phyloP scores from a whole-genome alignment of 2,329 filamentous ascomycete species.

The Fusarium sublunatum region DNA sequence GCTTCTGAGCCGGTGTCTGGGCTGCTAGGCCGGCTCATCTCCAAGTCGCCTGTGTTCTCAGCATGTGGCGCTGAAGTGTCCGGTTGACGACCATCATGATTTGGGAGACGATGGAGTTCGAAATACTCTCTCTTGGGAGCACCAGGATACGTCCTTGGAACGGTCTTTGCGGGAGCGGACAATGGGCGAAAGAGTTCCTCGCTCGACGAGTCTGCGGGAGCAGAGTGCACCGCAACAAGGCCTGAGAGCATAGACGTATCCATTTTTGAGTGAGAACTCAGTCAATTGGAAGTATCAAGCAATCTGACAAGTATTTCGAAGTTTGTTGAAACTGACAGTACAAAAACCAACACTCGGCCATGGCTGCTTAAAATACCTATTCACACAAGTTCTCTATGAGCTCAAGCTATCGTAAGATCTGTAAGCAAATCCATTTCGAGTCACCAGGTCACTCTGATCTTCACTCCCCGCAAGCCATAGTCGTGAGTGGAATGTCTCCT shows the following conservation, averaged over 20 bases:
- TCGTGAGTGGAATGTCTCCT: slow-evolving; percentile 27
- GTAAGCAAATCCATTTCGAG: slow-evolving; percentile 3
- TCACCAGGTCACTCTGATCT: slow-evolving; percentile 22
- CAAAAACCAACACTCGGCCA: background rate
- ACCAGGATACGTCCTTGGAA: slow-evolving; percentile 55
- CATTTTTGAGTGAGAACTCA: slow-evolving; percentile 43
- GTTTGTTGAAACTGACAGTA: background rate
- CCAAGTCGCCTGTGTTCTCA: slow-evolving; percentile 52
- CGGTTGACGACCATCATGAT: slow-evolving; percentile 10
- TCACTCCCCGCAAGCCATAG: slow-evolving; percentile 12
- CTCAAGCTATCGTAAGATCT: slow-evolving; percentile 3
- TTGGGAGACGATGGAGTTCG: slow-evolving; percentile 45
- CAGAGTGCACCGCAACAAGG: slow-evolving; percentile 50
- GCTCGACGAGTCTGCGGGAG: slow-evolving; percentile 23
- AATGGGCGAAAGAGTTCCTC: slow-evolving; percentile 42
- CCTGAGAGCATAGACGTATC: slow-evolving; percentile 49
- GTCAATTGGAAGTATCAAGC: background rate
- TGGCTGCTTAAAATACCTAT: slow-evolving; percentile 5
- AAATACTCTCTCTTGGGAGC: slow-evolving; percentile 50
- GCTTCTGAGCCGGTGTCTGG: slow-evolving; percentile 53
- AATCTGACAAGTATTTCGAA: background rate
- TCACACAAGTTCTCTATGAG: background rate
- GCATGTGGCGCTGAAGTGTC: slow-evolving; percentile 16
- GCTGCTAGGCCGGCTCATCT: slow-evolving; percentile 65
- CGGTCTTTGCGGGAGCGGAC: slow-evolving; percentile 50